Evolutionary conservation across 2,329 filamentous ascomycete genomes (phyloP).

Genomic region (Amauroascus niger): DNA sequence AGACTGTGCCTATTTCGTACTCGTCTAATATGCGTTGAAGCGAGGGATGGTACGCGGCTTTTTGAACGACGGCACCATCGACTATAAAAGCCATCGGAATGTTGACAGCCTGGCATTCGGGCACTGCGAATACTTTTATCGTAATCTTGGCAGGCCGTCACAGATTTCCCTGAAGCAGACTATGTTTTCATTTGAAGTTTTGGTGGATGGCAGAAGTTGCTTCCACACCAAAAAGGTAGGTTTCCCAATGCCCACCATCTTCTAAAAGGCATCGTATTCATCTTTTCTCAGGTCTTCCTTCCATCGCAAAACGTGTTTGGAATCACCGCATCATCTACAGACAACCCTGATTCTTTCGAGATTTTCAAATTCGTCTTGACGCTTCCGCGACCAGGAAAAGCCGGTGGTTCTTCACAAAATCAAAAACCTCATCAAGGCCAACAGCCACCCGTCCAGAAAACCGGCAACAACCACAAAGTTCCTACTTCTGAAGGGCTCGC

Average conservation of each 20-base stretch:
- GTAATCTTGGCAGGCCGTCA: slow-evolving; percentile 79
- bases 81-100: slow-evolving; percentile 65
- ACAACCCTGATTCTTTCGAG: slow-evolving; percentile 91
- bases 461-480: slow-evolving; percentile 20
- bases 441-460: slow-evolving; percentile 26
- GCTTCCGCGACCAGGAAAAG: slow-evolving; percentile 36
- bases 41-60: slow-evolving; percentile 77
- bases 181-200: slow-evolving; percentile 59
- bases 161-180: slow-evolving; percentile 66
- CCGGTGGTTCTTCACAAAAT: slow-evolving; percentile 25
- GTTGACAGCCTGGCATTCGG: slow-evolving; percentile 85
- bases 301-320: slow-evolving; percentile 77
- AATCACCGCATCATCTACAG: slow-evolving; percentile 75
- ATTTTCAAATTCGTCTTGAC: slow-evolving; percentile 75
- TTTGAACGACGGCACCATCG: slow-evolving; percentile 77
- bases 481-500: neutral
- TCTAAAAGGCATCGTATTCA: neutral
- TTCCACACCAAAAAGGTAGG: slow-evolving; percentile 63
- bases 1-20: neutral
- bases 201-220: slow-evolving; percentile 68
- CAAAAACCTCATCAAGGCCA: slow-evolving; percentile 18
- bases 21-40: slow-evolving; percentile 1
- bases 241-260: neutral
- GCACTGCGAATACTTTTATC: slow-evolving; percentile 81
- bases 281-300: slow-evolving; percentile 52